phyloP scores from a whole-genome alignment of 768 basidiomycete species.

The Calocybe indica region DNA sequence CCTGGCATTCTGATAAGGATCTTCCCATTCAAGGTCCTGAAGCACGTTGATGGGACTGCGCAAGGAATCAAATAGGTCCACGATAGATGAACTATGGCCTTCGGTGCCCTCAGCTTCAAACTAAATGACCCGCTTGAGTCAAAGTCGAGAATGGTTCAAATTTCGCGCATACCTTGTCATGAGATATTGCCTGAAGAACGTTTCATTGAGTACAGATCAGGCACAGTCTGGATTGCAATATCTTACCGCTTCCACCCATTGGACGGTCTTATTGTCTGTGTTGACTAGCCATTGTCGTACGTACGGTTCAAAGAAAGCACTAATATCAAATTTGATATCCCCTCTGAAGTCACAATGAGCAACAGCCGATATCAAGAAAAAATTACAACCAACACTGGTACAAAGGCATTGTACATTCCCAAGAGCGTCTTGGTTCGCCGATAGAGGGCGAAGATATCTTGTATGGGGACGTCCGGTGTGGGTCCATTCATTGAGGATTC shows the following conservation, averaged over 20 bases:
- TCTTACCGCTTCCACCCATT: constrained; percentile 91
- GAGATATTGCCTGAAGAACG: constrained; percentile 52
- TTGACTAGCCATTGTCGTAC: constrained; percentile 85
- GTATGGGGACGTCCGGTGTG: constrained; percentile 82
- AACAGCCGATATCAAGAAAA: constrained; percentile 1
- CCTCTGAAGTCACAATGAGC: constrained; percentile 29
- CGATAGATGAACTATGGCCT: constrained; percentile 94
- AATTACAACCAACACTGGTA: constrained; percentile 52
- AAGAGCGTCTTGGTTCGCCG: constrained; percentile 68
- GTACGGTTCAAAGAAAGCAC: constrained; percentile 80
- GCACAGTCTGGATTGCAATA: neutral
- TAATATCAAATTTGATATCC: constrained; percentile 60
- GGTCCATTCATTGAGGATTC: constrained; percentile 85
- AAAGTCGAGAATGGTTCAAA: neutral
- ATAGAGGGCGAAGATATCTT: constrained; percentile 87
- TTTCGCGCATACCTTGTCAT: constrained; percentile 45
- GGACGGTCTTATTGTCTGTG: constrained; percentile 83
- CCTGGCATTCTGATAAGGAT: constrained; percentile 80
- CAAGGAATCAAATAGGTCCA: constrained; percentile 92
- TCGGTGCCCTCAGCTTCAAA: constrained; percentile 75
- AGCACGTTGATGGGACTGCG: constrained; percentile 87
- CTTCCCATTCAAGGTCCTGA: constrained; percentile 87
- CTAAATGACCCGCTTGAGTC: constrained; percentile 23
- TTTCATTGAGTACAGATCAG: constrained; percentile 1
- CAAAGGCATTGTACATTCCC: constrained; percentile 80